These are phyloP conservation scores for Acacia acuminata DNA, from an alignment of 306 rosid genomes.

Conservation along the genomic window DNA sequence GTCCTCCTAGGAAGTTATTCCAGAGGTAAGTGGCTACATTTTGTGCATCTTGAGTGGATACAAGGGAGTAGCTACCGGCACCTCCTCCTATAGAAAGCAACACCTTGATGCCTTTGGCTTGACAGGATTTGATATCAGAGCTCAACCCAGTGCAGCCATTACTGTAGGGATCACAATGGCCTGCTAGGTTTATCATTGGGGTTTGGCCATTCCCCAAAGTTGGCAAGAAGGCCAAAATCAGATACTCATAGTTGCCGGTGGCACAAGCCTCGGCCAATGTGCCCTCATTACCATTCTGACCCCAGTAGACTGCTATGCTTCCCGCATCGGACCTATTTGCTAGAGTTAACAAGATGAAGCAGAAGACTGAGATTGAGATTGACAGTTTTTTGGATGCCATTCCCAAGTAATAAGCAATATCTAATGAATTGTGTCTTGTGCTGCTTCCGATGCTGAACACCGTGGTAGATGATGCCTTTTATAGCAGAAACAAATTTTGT, in stretches of 20 bases:
- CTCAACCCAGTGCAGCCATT: slow-evolving; percentile 38
- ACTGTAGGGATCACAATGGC: slow-evolving; percentile 41
- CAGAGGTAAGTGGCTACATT: slow-evolving; percentile 42
- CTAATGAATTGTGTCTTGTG: slow-evolving; percentile 10
- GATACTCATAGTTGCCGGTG: slow-evolving; percentile 38
- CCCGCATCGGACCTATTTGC: slow-evolving; percentile 28
- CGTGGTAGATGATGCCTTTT: slow-evolving; percentile 24
- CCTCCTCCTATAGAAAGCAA: slow-evolving; percentile 50
- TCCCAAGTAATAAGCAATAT: not conserved
- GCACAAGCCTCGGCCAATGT: slow-evolving; percentile 37
- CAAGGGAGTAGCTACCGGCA: slow-evolving; percentile 38
- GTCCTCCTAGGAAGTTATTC: slow-evolving; percentile 54
- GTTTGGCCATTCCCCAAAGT: slow-evolving; percentile 43
- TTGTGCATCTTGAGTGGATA: slow-evolving; percentile 35
- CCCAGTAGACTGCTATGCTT: slow-evolving; percentile 43
- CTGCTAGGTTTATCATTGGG: slow-evolving; percentile 39
- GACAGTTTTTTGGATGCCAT: slow-evolving; percentile 25
- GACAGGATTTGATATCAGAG: slow-evolving; percentile 43
- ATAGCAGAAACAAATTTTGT: slow-evolving; percentile 5
- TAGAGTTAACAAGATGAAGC: slow-evolving; percentile 27
- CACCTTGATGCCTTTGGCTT: slow-evolving; percentile 48
- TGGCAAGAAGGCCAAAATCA: slow-evolving; percentile 46
- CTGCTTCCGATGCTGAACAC: slow-evolving; percentile 3
- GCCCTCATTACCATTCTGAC: slow-evolving; percentile 47
- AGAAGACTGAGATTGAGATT: slow-evolving; percentile 16